These are phyloP conservation scores for Nakazawaea ishiwadae DNA, from an alignment of 805 yeast genomes.

Conservation along the genomic window DNA sequence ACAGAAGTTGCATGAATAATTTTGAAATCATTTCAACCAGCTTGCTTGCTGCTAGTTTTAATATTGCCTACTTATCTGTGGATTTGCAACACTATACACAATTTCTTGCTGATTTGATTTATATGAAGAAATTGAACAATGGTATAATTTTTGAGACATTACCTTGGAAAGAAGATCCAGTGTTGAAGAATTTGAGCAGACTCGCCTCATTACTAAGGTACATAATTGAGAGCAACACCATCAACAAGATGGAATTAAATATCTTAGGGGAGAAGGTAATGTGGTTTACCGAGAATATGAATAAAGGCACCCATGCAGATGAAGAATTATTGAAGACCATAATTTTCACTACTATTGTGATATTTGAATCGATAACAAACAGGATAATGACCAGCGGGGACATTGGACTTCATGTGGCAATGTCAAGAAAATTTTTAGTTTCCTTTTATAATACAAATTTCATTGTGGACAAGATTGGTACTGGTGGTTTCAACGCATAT, in stretches of 20 bases:
- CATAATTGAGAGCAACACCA: constrained; percentile 14
- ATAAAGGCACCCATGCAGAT: constrained; percentile 10
- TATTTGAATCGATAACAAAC: constrained; percentile 15
- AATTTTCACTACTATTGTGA: constrained; percentile 18
- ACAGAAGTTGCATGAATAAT: constrained; percentile 2
- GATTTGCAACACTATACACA: background rate
- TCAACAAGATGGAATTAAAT: constrained; percentile 9
- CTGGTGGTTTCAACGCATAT: constrained; percentile 61
- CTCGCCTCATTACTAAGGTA: constrained; percentile 41
- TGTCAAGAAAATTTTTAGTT: constrained; percentile 30
- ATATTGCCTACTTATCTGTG: background rate
- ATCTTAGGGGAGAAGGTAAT: constrained; percentile 8
- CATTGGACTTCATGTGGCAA: constrained; percentile 28
- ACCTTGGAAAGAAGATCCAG: constrained; percentile 27
- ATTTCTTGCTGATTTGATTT: constrained; percentile 7
- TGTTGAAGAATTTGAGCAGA: constrained; percentile 42
- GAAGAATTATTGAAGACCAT: constrained; percentile 14
- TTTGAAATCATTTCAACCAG: constrained; percentile 3
- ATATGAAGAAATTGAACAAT: background rate
- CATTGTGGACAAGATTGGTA: constrained; percentile 49
- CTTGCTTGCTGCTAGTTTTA: constrained; percentile 5
- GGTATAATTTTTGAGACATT: background rate
- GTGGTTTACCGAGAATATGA: constrained; percentile 10
- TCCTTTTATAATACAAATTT: constrained; percentile 41
- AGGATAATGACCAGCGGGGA: constrained; percentile 17